Evolutionary conservation across 2,329 filamentous ascomycete genomes (phyloP).

Genomic region (Penicillium sp.): DNA sequence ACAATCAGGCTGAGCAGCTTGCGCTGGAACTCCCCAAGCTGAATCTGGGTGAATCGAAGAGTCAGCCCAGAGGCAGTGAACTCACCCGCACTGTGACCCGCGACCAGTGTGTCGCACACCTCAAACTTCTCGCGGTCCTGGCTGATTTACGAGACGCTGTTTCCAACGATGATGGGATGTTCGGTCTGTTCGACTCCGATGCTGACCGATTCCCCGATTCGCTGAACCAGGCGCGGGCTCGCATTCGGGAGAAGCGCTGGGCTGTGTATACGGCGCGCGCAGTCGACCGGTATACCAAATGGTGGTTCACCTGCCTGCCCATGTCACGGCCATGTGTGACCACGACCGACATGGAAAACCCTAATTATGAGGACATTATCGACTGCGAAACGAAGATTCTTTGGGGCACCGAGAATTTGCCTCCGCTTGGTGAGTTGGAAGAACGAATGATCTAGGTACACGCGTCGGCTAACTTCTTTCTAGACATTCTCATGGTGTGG

Average conservation of each 20-base stretch:
- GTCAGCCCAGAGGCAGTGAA: no score
- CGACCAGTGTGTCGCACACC: conserved; percentile 66
- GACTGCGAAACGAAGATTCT: conserved; percentile 9
- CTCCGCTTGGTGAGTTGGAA: conserved; percentile 20
- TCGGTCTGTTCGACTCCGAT: conserved; percentile 56
- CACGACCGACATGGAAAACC: conserved; percentile 9
- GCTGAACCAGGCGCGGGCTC: conserved; percentile 47
- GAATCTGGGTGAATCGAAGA: conserved; percentile 15
- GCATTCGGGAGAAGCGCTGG: conserved; percentile 68
- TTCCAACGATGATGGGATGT: conserved; percentile 65
- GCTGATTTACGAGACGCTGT: conserved; percentile 65
- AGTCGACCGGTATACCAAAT: conserved; percentile 62
- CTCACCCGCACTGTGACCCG: conserved; percentile 30
- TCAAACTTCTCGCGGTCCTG: conserved; percentile 69
- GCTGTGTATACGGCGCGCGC: conserved; percentile 65
- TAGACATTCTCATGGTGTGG: conserved; percentile 27
- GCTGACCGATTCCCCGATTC: conserved; percentile 39
- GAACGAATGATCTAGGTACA: background rate
- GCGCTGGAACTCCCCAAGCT: conserved; percentile 25
- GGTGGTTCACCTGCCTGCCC: conserved; percentile 46
- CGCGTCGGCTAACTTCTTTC: conserved; percentile 1
- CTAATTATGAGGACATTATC: conserved; percentile 13
- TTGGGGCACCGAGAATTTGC: conserved; percentile 18
- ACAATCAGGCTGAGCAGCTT: conserved; percentile 18
- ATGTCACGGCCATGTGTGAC: conserved; percentile 12